Evolutionary conservation across 2,329 filamentous ascomycete genomes (phyloP).

Genomic region (Aspergillus puulaauensis): DNA sequence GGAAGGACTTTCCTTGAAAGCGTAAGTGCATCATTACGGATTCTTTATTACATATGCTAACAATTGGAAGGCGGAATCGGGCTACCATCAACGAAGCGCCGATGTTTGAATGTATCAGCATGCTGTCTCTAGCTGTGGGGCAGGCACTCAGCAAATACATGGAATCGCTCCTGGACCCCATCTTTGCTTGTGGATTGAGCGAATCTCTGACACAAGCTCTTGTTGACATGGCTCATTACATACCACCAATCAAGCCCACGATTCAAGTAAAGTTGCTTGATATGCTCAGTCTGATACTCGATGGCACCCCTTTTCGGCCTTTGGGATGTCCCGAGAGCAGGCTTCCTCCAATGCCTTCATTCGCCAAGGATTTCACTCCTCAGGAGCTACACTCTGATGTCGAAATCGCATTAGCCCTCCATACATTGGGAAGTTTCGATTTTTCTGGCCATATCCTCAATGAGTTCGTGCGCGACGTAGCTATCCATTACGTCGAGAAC

Average conservation of each 20-base stretch:
- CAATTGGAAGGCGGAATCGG: slow-evolving; percentile 52
- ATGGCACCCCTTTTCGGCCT: slow-evolving; percentile 86
- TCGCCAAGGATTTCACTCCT: slow-evolving; percentile 83
- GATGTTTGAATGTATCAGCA: slow-evolving; percentile 97
- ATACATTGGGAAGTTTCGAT: slow-evolving; percentile 96
- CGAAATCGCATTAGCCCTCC: slow-evolving; percentile 88
- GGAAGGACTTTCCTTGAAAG: slow-evolving; percentile 82
- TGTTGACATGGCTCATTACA: slow-evolving; percentile 98
- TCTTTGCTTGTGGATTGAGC: slow-evolving; percentile 93
- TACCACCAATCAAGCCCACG: slow-evolving; percentile 85
- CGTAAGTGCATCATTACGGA: slow-evolving; percentile 43
- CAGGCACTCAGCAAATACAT: slow-evolving; percentile 98
- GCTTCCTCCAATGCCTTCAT: slow-evolving; percentile 76
- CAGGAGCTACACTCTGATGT: slow-evolving; percentile 77
- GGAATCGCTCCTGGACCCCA: slow-evolving; percentile 90
- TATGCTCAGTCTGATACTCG: slow-evolving; percentile 91
- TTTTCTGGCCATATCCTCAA: slow-evolving; percentile 89
- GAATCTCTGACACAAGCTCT: slow-evolving; percentile 92
- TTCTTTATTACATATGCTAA: slow-evolving; percentile 26
- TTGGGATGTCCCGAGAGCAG: slow-evolving; percentile 87
- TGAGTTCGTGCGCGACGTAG: slow-evolving; percentile 97
- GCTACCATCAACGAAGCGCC: slow-evolving; percentile 63
- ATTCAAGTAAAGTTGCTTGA: slow-evolving; percentile 94
- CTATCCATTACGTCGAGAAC: slow-evolving; percentile 96
- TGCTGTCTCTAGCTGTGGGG: slow-evolving; percentile 89